Evolutionary conservation across 345 rosid species (phyloP), one percentile per base, ranked within the genome.

Genomic region (Salix koriyanagi): DNA sequence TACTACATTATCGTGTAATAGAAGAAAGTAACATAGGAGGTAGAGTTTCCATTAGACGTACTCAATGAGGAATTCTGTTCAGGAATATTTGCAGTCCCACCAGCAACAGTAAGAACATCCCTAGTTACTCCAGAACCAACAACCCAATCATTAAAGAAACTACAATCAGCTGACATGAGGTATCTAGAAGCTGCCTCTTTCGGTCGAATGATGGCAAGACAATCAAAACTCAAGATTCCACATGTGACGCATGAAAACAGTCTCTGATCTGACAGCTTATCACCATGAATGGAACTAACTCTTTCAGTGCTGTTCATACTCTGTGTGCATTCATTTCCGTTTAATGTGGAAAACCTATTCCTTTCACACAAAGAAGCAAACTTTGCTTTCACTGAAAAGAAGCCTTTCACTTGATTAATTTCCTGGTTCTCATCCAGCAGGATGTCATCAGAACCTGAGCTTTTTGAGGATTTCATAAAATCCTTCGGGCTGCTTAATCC

Each of bases 81-180:
- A 58, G 69, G 77, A 70, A 78, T 30, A 60, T 62, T 60, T 79
- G 79, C 78, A 74, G 83, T 82, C 23, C 68, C 83, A 67, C 62
- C 79, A 48, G 83, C 70, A 73, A 69, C 75, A 73, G 75, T 71
- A 52, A 66, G 75, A 67, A 80, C 79, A 60, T 79, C 82, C 66
- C 64, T 78, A 36, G 83, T 81, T 70, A 76, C 82, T 74, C 88
- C 92, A 72, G 97, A 88, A 79, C 87, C 88, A 77, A 80, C 86
- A 72, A 79, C 83, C 97, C 99, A 89, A 80, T 96, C 97, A 77
- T 90, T 90, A 65, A 96, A 89, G 85, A 90, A 91, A 84, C 94
- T 91, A 82, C 97, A 92, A 83, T 94, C 98, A 44, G 95, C 97
- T 52, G 99, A 91, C 92, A 87, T 90, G 77, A 96, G 92, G 80